Percentiles rank a stretch among this genome's conserved stretches.
Conservation (phyloP, 108 stramenopile genomes). For the Cyclotella choctawhatcheeana region DNA sequence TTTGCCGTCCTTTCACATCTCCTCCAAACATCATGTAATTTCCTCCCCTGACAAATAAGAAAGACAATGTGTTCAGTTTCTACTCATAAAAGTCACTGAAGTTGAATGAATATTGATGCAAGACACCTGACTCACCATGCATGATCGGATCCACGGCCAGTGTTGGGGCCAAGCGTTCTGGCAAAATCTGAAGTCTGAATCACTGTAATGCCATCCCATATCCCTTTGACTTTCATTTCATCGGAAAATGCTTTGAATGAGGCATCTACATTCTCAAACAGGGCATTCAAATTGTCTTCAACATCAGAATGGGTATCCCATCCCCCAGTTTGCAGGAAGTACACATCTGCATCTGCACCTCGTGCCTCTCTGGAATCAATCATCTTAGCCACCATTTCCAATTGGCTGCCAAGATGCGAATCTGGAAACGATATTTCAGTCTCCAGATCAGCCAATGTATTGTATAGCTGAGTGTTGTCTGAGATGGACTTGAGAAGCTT, state of each 20-base stretch:
- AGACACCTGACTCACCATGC: conserved; percentile 32
- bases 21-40: conserved; percentile 59
- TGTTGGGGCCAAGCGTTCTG: conserved; percentile 57
- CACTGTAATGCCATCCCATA: conserved; percentile 69
- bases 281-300: conserved; percentile 20
- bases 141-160: conserved; percentile 57
- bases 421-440: conserved; percentile 25
- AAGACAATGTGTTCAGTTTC: not conserved
- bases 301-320: conserved; percentile 67
- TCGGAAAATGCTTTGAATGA: conserved; percentile 53
- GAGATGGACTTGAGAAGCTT: conserved; percentile 39
- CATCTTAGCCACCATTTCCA: conserved; percentile 56
- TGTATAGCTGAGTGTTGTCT: conserved; percentile 26
- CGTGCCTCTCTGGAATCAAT: conserved; percentile 53
- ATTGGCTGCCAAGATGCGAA: conserved; percentile 29
- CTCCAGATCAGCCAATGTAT: too few relatives aligned
- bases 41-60: conserved; percentile 34
- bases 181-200: conserved; percentile 74
- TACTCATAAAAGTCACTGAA: not conserved
- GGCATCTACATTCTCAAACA: conserved; percentile 53
- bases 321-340: conserved; percentile 62
- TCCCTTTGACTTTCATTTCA: conserved; percentile 59
- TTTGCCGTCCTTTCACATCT: conserved; percentile 48
- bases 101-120: not conserved
- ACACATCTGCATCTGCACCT: conserved; percentile 61